phyloP scores from a whole-genome alignment of 257 asterid genomes.

The Oldenlandia corymbosa region DNA sequence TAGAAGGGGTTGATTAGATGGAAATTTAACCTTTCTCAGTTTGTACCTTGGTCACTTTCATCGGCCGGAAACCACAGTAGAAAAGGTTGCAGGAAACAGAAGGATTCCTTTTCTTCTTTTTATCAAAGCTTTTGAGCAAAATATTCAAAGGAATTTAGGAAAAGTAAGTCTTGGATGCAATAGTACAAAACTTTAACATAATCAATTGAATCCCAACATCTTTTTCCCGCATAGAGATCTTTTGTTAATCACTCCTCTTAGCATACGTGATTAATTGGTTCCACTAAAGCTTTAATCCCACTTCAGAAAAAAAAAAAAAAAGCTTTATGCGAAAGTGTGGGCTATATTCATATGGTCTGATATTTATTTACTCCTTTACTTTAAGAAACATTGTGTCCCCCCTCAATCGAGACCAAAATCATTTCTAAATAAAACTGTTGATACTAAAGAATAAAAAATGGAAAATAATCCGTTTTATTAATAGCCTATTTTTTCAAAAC shows the following conservation, averaged over 20 bases:
- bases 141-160: too few species aligned
- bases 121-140: constrained; percentile 1
- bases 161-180: not conserved
- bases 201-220: constrained; percentile 4
- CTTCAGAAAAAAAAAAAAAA: too few species aligned
- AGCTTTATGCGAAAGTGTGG: constrained; percentile 24
- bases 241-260: constrained; percentile 23
- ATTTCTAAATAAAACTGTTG: too few species aligned
- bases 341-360: constrained; percentile 24
- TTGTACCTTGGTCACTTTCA: constrained; percentile 6
- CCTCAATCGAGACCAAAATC: constrained; percentile 44
- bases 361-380: constrained; percentile 37
- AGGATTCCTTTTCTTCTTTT: constrained; percentile 13
- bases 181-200: not conserved
- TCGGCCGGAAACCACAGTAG: constrained; percentile 4
- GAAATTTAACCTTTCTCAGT: not conserved
- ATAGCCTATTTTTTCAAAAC: too few species aligned
- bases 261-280: constrained; percentile 35
- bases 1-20: not conserved
- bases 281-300: constrained; percentile 43
- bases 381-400: constrained; percentile 60
- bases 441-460: too few species aligned
- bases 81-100: constrained; percentile 15
- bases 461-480: constrained; percentile 6
- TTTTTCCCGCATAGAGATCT: constrained; percentile 12